Conservation (phyloP, 2,329 filamentous ascomycete species). For the Orbilia blumenaviensis region DNA sequence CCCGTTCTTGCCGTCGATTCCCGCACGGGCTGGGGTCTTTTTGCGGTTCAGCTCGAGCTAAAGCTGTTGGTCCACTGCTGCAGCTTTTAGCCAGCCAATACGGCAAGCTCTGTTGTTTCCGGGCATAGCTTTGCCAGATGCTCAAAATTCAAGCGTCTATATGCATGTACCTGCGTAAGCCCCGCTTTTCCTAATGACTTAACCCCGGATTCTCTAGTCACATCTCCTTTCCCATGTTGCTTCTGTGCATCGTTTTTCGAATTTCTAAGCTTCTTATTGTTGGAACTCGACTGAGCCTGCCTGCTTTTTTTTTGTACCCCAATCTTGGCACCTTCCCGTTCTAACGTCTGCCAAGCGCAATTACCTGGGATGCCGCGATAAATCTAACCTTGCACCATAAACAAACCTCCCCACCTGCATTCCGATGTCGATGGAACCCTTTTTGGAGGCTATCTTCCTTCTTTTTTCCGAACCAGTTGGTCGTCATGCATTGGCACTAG, state of each 20-base stretch:
- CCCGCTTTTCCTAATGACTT: not conserved
- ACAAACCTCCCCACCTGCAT: not conserved
- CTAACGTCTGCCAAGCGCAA: conserved; percentile 37
- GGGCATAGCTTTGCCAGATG: conserved; percentile 4
- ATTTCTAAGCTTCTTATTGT: not conserved
- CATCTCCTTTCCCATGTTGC: not conserved
- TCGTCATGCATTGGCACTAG: conserved; percentile 45
- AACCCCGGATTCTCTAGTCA: conserved; percentile 24
- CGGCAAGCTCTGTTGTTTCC: not conserved
- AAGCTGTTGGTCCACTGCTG: not conserved
- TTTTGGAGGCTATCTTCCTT: not conserved
- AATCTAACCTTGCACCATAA: conserved; percentile 10
- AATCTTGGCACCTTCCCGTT: conserved; percentile 49
- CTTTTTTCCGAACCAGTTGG: conserved; percentile 11
- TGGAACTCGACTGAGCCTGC: not conserved
- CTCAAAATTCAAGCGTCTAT: not conserved
- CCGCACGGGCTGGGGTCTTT: conserved; percentile 2
- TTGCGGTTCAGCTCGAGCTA: not conserved
- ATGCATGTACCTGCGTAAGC: conserved; percentile 30
- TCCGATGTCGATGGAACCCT: conserved; percentile 1
- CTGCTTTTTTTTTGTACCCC: not conserved
- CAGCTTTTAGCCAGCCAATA: not conserved
- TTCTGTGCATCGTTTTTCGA: not conserved
- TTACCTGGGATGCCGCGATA: conserved; percentile 36
- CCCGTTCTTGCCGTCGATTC: conserved; percentile 43